phyloP scores from a whole-genome alignment of 768 basidiomycete genomes.

The Rhodosporidiobolus odoratus region DNA sequence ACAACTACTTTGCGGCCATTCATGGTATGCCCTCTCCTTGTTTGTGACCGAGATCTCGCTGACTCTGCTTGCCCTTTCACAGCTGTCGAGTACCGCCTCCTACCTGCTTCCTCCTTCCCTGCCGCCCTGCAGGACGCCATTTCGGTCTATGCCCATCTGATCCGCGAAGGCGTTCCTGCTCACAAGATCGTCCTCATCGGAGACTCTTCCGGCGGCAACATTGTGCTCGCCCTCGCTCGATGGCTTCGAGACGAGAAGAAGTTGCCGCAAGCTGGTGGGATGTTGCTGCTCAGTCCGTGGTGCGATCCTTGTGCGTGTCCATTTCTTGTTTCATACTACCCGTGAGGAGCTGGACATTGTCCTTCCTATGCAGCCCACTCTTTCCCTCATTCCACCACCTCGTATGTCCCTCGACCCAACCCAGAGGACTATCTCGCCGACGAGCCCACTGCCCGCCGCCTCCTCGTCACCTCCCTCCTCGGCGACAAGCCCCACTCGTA shows the following conservation, averaged over 20 bases:
- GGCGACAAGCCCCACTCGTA: slow-evolving; percentile 26
- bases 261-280: slow-evolving; percentile 8
- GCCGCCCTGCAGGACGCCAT: slow-evolving; percentile 68
- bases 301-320: slow-evolving; percentile 21
- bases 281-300: slow-evolving; percentile 23
- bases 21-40: slow-evolving; percentile 3
- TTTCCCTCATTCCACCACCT: slow-evolving; percentile 27
- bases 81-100: slow-evolving; percentile 66
- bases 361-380: slow-evolving; percentile 14
- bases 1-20: slow-evolving; percentile 28
- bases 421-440: slow-evolving; percentile 36
- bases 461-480: slow-evolving; percentile 32
- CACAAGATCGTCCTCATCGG: slow-evolving; percentile 62
- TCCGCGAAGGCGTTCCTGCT: slow-evolving; percentile 41
- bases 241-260: slow-evolving; percentile 40
- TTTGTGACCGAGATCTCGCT: not conserved
- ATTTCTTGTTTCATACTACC: not conserved
- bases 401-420: slow-evolving; percentile 27
- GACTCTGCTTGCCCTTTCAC: slow-evolving; percentile 44
- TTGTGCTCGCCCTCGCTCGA: slow-evolving; percentile 50
- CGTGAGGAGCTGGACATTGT: not conserved
- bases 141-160: slow-evolving; percentile 67
- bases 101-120: slow-evolving; percentile 58
- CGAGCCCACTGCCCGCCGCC: slow-evolving; percentile 26
- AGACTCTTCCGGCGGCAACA: slow-evolving; percentile 73